Conservation (phyloP, 2,329 filamentous ascomycete species). For the Blumeria hordei region DNA sequence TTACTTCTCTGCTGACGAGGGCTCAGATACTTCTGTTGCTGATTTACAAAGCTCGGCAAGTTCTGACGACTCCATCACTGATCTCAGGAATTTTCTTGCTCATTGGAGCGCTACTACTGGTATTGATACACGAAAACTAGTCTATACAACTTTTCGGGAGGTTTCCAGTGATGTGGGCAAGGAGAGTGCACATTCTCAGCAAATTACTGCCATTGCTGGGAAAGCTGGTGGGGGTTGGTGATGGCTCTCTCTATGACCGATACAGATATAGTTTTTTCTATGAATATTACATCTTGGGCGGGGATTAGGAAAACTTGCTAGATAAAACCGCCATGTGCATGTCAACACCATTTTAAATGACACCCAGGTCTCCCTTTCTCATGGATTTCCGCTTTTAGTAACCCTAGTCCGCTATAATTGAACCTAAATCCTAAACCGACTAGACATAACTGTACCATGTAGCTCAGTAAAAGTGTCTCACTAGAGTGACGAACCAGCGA, state of each 20-base stretch:
- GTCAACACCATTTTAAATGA: too few relatives aligned
- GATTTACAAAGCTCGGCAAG: constrained; percentile 7
- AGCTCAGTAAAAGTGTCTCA: too few relatives aligned
- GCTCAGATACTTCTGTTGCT: constrained; percentile 11
- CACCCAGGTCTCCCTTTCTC: too few relatives aligned
- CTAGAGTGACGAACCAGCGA: too few relatives aligned
- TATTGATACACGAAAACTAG: constrained; percentile 45
- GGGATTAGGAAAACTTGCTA: too few relatives aligned
- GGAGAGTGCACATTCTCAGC: constrained; percentile 43
- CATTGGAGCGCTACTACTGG: constrained; percentile 56
- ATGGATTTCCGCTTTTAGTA: too few relatives aligned
- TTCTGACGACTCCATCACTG: constrained; percentile 25
- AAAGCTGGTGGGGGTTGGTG: constrained; percentile 91
- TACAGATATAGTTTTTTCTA: too few relatives aligned
- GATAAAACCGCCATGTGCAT: too few relatives aligned
- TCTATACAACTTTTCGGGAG: constrained; percentile 70
- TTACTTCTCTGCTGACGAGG: constrained; percentile 56
- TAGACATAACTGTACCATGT: too few relatives aligned
- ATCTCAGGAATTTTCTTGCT: constrained; percentile 40
- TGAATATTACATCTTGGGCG: too few relatives aligned
- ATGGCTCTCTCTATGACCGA: constrained; percentile 5
- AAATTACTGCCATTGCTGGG: constrained; percentile 68
- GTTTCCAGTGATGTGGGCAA: constrained; percentile 93
- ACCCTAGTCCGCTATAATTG: too few relatives aligned
- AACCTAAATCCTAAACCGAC: too few relatives aligned